phyloP scores from a whole-genome alignment of 176 grass and related monocot genomes.

The Hyparrhenia diplandra region DNA sequence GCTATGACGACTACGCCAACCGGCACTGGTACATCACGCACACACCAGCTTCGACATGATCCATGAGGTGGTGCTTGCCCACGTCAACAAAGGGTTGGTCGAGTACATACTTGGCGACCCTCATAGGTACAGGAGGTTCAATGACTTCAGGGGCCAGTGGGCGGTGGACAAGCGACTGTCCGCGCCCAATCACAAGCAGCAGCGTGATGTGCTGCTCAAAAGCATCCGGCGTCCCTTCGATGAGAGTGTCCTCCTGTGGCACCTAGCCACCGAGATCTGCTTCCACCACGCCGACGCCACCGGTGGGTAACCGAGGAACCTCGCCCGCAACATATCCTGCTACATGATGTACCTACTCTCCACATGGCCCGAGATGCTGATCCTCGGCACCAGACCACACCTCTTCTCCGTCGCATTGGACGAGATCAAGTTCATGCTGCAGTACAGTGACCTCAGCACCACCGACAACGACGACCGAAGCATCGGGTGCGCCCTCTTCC shows the following conservation, averaged over 20 bases:
- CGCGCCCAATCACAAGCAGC: background rate
- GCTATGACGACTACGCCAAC: background rate
- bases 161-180: background rate
- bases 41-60: no score
- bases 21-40: background rate
- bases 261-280: background rate
- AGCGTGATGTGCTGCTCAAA: no score
- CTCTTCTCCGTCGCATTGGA: background rate
- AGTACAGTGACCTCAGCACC: background rate
- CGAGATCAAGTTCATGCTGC: background rate
- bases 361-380: background rate
- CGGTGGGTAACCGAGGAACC: background rate
- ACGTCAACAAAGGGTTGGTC: no score
- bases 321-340: background rate
- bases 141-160: no score
- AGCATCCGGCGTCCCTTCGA: background rate
- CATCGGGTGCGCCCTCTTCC: background rate
- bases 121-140: no score
- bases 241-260: background rate
- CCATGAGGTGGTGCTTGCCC: no score
- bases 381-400: background rate
- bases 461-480: background rate
- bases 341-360: background rate
- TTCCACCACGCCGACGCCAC: background rate
- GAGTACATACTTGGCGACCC: no score